phyloP scores from a whole-genome alignment of 768 basidiomycete species.

The Amanita inopinata region DNA sequence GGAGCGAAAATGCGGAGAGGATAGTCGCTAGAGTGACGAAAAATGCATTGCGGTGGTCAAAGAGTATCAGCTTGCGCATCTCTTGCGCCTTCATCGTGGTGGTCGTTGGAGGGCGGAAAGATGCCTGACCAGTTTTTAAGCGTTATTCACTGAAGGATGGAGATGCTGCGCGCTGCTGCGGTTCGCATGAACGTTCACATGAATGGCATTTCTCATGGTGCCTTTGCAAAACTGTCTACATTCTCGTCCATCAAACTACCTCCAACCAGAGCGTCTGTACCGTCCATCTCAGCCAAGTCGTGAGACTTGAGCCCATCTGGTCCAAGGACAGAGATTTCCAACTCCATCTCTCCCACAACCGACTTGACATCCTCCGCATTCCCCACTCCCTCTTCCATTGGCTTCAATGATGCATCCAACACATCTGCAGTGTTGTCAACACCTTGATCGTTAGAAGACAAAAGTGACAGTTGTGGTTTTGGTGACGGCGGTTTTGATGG shows the following conservation, averaged over 20 bases:
- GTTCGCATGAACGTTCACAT: no score
- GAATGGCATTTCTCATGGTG: no score
- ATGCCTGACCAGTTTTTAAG: no score
- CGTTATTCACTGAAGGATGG: background rate
- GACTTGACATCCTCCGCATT: slow-evolving; percentile 24
- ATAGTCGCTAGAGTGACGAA: slow-evolving; percentile 17
- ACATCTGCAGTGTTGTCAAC: slow-evolving; percentile 29
- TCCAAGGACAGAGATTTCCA: slow-evolving; percentile 58
- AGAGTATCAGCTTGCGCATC: slow-evolving; percentile 19
- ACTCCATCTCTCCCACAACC: slow-evolving; percentile 31
- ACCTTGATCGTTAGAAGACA: slow-evolving; percentile 36
- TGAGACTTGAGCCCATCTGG: slow-evolving; percentile 51
- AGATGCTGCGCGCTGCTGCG: no score
- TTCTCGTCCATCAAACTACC: slow-evolving; percentile 50
- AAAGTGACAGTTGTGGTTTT: slow-evolving; percentile 49
- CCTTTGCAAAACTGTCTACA: slow-evolving; percentile 48
- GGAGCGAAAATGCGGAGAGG: slow-evolving; percentile 18
- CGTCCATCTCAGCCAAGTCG: slow-evolving; percentile 49
- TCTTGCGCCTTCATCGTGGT: slow-evolving; percentile 15
- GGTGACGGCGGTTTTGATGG: slow-evolving; percentile 60
- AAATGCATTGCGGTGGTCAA: slow-evolving; percentile 18
- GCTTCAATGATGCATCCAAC: slow-evolving; percentile 49
- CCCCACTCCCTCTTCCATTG: slow-evolving; percentile 38
- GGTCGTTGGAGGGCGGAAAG: background rate
- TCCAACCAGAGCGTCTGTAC: slow-evolving; percentile 44